These are phyloP conservation scores for Apodospora peruviana DNA, from an alignment of 495 filamentous ascomycete genomes.

Conservation along the genomic window DNA sequence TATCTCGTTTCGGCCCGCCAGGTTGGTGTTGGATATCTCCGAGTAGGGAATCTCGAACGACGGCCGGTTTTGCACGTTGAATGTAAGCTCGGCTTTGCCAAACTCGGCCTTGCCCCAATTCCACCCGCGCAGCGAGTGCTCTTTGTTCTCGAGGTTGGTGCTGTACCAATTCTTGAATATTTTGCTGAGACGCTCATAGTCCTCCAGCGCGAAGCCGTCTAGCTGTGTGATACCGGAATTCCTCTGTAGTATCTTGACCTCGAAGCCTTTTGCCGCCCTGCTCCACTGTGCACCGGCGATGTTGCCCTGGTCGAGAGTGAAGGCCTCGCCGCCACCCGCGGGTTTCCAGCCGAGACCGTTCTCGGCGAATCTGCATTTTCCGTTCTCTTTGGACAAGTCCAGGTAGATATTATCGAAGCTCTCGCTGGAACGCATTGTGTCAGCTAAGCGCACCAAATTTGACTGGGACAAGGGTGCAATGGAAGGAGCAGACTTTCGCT, in stretches of 20 bases:
- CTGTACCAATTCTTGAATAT: constrained; percentile 96
- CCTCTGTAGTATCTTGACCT: constrained; percentile 82
- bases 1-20: constrained; percentile 97
- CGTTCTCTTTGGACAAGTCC: constrained; percentile 82
- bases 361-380: constrained; percentile 90
- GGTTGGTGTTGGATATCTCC: constrained; percentile 95
- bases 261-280: constrained; percentile 83
- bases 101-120: constrained; percentile 99
- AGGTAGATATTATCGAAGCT: constrained; percentile 95
- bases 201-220: constrained; percentile 94
- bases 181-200: constrained; percentile 82
- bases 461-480: background rate
- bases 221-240: constrained; percentile 83
- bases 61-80: constrained; percentile 94
- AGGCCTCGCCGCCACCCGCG: constrained; percentile 77
- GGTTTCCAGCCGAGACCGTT: constrained; percentile 94
- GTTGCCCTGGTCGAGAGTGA: constrained; percentile 79
- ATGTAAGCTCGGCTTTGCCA: constrained; percentile 86
- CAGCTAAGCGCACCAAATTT: background rate
- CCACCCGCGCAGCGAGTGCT: constrained; percentile 95
- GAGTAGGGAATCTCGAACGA: constrained; percentile 97
- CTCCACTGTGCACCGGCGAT: constrained; percentile 90
- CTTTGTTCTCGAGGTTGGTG: constrained; percentile 81
- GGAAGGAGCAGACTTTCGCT: no score
- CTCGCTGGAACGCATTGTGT: constrained; percentile 47